Evolutionary conservation across 2,329 filamentous ascomycete species (phyloP).

Genomic region (Xylaria polymorpha): DNA sequence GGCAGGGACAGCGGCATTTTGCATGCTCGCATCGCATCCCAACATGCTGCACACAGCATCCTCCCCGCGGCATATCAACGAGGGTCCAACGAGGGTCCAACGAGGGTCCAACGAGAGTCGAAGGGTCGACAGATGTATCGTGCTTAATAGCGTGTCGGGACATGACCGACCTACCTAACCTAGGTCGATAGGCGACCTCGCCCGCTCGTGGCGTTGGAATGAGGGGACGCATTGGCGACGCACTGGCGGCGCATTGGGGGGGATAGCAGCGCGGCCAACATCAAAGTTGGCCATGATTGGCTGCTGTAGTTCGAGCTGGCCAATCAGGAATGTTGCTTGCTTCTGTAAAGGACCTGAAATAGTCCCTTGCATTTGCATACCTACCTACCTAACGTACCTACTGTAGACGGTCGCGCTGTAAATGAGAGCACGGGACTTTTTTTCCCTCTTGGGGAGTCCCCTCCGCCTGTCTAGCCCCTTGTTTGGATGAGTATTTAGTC

Average conservation of each 20-base stretch:
- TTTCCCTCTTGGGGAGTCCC: constrained; percentile 17
- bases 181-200: neutral
- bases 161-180: constrained; percentile 3
- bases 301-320: neutral
- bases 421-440: constrained; percentile 34
- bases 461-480: constrained; percentile 18
- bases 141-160: neutral
- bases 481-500: constrained; percentile 25
- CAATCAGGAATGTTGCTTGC: constrained; percentile 35
- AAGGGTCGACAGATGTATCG: neutral
- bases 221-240: constrained; percentile 5
- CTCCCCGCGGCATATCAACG: neutral
- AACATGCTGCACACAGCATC: too few species aligned
- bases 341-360: constrained; percentile 41
- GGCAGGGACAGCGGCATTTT: constrained; percentile 15
- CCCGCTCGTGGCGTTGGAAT: constrained; percentile 1
- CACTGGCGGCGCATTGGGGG: neutral
- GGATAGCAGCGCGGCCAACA: neutral
- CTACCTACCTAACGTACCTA: too few species aligned
- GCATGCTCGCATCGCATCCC: constrained; percentile 6
- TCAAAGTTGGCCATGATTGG: constrained; percentile 25
- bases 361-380: constrained; percentile 40
- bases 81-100: neutral
- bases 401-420: constrained; percentile 17
- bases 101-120: neutral